These are phyloP conservation scores for Quercus rubra DNA, from an alignment of 306 rosid genomes.

Conservation along the genomic window DNA sequence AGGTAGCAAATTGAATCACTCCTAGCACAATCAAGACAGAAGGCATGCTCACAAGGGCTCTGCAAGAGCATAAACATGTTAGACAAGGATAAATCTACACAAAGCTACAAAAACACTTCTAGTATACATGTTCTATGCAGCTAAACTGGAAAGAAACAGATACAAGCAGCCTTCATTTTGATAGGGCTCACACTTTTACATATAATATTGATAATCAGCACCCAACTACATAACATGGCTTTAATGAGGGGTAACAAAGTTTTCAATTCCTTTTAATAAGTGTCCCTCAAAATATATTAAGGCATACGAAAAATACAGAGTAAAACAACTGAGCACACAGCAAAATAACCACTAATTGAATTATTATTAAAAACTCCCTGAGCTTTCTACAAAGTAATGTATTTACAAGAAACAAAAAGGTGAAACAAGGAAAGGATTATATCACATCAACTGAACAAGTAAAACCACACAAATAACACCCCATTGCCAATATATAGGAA, in stretches of 20 bases:
- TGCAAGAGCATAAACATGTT: slow-evolving; percentile 47
- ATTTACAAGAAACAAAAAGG: neutral
- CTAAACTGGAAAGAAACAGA: neutral
- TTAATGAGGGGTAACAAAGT: neutral
- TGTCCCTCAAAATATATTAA: neutral
- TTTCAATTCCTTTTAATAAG: neutral
- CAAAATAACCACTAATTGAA: neutral
- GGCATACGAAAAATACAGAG: neutral
- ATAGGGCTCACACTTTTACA: neutral
- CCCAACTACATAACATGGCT: neutral
- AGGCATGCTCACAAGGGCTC: slow-evolving; percentile 99
- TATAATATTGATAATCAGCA: neutral
- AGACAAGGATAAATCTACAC: slow-evolving; percentile 13
- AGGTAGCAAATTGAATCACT: slow-evolving; percentile 92
- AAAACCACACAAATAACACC: neutral
- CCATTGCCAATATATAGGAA: neutral
- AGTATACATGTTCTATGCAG: neutral
- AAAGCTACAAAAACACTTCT: slow-evolving; percentile 12
- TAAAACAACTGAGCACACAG: neutral
- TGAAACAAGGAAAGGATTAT: neutral
- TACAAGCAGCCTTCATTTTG: neutral
- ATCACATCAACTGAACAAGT: neutral
- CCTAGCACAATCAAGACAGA: slow-evolving; percentile 95
- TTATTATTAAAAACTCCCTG: neutral
- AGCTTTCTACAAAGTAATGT: neutral